Conservation (phyloP, 176 grass and related monocot genomes). For the Raddia guianensis region DNA sequence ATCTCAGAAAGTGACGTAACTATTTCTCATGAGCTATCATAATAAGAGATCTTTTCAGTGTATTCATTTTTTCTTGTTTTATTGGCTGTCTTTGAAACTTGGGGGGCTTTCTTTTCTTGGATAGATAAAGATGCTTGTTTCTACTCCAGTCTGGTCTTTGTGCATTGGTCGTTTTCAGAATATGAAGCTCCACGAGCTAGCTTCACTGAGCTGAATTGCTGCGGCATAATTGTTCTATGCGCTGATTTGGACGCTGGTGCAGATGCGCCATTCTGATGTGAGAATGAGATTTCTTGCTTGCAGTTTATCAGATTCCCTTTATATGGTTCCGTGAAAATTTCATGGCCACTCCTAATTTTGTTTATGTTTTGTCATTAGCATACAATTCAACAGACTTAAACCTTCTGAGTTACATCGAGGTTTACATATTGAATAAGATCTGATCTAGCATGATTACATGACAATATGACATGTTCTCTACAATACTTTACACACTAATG, state of each 20-base stretch:
- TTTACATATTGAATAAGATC: not conserved
- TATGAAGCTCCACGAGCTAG: conserved; percentile 20
- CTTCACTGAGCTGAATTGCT: conserved; percentile 26
- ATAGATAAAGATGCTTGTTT: conserved; percentile 29
- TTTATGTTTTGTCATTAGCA: not conserved
- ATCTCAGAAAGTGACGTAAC: conserved; percentile 20
- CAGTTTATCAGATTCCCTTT: not conserved
- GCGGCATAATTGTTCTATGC: not conserved
- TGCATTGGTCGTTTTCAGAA: conserved; percentile 46
- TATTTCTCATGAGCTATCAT: not conserved
- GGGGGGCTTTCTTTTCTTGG: conserved; percentile 8
- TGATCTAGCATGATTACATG: not conserved
- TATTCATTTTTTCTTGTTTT: not conserved
- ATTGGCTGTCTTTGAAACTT: not conserved
- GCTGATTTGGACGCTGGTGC: not conserved
- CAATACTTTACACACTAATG: not conserved
- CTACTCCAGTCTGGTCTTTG: not conserved
- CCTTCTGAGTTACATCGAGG: not conserved
- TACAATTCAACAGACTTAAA: not conserved
- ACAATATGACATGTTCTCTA: not conserved
- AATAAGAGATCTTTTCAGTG: conserved; percentile 18
- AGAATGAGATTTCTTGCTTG: conserved; percentile 23
- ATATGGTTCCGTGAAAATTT: conserved; percentile 20
- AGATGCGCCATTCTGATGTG: conserved; percentile 34
- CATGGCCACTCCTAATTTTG: conserved; percentile 1